These are phyloP conservation scores for Trichophyton rubrum DNA, from an alignment of 2,329 filamentous ascomycete species.

Conservation along the genomic window DNA sequence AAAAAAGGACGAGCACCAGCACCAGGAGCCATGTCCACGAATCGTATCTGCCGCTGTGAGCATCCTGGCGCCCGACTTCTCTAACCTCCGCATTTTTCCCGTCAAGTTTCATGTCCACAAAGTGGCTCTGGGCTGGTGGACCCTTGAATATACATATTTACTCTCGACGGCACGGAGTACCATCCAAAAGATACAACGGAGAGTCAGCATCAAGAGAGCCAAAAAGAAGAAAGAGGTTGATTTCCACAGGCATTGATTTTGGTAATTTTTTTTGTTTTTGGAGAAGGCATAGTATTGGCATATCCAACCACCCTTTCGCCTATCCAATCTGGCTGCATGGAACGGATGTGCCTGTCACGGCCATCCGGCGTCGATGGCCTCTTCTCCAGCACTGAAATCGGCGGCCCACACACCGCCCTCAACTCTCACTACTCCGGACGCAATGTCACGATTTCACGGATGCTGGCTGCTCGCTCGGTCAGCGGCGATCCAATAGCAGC, in stretches of 20 bases:
- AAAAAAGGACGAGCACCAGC: background rate
- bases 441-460: constrained; percentile 1
- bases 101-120: constrained; percentile 4
- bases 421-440: background rate
- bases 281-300: background rate
- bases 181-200: background rate
- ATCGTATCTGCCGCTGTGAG: constrained; percentile 1
- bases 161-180: background rate
- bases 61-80: background rate
- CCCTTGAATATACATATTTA: background rate
- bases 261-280: no score
- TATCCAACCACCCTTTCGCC: background rate
- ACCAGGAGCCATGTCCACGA: background rate
- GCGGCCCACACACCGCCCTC: background rate
- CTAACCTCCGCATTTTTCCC: constrained; percentile 6
- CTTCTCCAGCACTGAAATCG: background rate
- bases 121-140: background rate
- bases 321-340: background rate
- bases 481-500: constrained; percentile 3
- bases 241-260: background rate
- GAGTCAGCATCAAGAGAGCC: background rate
- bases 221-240: background rate
- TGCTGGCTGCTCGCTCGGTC: constrained; percentile 1
- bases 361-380: background rate
- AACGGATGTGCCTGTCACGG: background rate